These are phyloP conservation scores for Podila epigama DNA, from an alignment of 192 early-diverging fungal genomes.

Conservation along the genomic window DNA sequence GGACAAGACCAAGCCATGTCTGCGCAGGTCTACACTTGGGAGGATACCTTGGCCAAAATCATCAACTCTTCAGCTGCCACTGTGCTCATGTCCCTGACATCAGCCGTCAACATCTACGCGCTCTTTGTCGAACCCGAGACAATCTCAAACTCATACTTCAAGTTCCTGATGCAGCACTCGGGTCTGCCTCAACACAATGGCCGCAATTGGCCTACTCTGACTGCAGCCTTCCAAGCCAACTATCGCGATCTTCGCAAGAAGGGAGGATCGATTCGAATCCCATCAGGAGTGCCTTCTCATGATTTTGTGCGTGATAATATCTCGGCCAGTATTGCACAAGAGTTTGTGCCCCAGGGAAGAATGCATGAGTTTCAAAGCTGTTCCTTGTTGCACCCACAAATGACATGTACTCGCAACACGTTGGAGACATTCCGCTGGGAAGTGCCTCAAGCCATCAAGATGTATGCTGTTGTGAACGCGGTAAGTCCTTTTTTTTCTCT, in stretches of 20 bases:
- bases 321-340: conserved; percentile 50
- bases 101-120: conserved; percentile 52
- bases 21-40: conserved; percentile 33
- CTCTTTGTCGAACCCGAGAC: conserved; percentile 58
- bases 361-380: conserved; percentile 58
- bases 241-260: conserved; percentile 8
- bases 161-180: conserved; percentile 51
- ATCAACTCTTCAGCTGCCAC: conserved; percentile 32
- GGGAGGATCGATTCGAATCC: conserved; percentile 32
- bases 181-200: conserved; percentile 27
- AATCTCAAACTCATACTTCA: conserved; percentile 58
- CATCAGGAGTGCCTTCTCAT: conserved; percentile 51
- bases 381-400: conserved; percentile 62
- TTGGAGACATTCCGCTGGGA: conserved; percentile 40
- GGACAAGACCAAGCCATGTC: background rate
- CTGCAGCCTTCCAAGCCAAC: conserved; percentile 6
- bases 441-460: conserved; percentile 55
- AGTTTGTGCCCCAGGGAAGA: conserved; percentile 34
- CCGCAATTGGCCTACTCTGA: conserved; percentile 29
- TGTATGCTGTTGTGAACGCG: conserved; percentile 65
- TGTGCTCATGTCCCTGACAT: conserved; percentile 49
- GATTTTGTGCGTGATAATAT: conserved; percentile 51
- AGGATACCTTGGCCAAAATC: conserved; percentile 43
- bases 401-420: conserved; percentile 50
- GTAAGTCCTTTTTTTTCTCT: too few relatives aligned